These are phyloP conservation scores for Coemansia javaensis DNA, from an alignment of 192 early-diverging fungal species.

Conservation along the genomic window DNA sequence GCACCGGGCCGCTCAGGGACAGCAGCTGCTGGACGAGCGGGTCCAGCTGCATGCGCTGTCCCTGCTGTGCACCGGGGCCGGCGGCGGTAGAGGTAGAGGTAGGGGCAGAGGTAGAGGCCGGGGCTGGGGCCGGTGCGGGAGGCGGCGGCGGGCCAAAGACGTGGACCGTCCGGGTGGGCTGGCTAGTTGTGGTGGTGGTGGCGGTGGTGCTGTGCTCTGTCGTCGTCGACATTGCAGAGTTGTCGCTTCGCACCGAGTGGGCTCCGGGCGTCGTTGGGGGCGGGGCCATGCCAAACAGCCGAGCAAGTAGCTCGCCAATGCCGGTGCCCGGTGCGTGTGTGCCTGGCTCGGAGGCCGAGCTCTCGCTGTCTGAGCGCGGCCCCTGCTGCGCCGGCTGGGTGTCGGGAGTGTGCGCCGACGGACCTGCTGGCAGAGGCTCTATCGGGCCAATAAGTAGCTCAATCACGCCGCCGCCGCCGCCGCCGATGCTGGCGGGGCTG, in stretches of 20 bases:
- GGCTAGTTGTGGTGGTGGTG: not conserved
- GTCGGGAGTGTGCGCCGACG: too few relatives aligned
- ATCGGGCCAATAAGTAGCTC: slow-evolving; percentile 3
- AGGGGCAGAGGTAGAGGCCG: too few relatives aligned
- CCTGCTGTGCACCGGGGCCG: too few relatives aligned
- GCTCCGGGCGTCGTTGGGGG: slow-evolving; percentile 2
- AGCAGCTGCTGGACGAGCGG: not conserved
- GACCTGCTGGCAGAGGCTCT: too few relatives aligned
- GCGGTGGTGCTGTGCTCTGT: slow-evolving; percentile 34
- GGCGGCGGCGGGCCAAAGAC: not conserved
- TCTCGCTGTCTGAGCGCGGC: too few relatives aligned
- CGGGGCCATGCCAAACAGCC: not conserved
- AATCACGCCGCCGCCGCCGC: not conserved
- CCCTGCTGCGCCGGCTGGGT: too few relatives aligned
- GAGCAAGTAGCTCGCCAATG: not conserved
- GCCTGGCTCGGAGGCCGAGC: too few relatives aligned
- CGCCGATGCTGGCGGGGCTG: too few relatives aligned
- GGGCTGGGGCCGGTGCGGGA: too few relatives aligned
- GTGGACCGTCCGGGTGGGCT: not conserved
- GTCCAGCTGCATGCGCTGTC: not conserved
- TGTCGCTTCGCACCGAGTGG: slow-evolving; percentile 28
- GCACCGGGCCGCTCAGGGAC: too few relatives aligned
- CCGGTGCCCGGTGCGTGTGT: not conserved
- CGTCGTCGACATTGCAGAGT: slow-evolving; percentile 28
- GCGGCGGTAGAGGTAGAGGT: too few relatives aligned